phyloP scores from a whole-genome alignment of 352 stramenopile genomes.

The Globisporangium acanthophoron region DNA sequence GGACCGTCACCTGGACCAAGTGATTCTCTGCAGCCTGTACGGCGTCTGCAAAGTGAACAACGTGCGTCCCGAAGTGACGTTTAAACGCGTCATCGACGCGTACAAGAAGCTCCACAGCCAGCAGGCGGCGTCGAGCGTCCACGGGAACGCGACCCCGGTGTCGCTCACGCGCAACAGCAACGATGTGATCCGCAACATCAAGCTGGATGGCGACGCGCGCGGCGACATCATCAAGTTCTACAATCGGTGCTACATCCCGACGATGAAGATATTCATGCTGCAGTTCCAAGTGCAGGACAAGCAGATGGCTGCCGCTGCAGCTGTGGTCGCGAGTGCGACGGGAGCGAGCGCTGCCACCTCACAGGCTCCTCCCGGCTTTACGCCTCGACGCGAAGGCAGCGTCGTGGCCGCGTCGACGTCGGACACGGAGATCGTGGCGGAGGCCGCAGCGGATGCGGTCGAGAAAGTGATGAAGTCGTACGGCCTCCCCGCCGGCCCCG shows the following conservation, averaged over 20 bases:
- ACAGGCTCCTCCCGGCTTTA: constrained; percentile 32
- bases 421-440: constrained; percentile 75
- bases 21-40: constrained; percentile 82
- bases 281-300: constrained; percentile 83
- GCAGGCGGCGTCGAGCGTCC: constrained; percentile 19
- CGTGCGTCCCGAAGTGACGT: constrained; percentile 52
- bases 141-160: constrained; percentile 11
- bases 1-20: constrained; percentile 76
- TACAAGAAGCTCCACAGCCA: constrained; percentile 68
- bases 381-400: constrained; percentile 27
- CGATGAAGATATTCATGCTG: constrained; percentile 84
- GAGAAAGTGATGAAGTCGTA: constrained; percentile 58
- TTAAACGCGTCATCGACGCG: constrained; percentile 69
- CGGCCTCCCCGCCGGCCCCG: constrained; percentile 15
- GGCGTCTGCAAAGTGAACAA: constrained; percentile 84
- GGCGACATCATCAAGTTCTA: constrained; percentile 90
- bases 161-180: constrained; percentile 37
- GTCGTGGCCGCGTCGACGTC: constrained; percentile 49
- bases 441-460: constrained; percentile 62
- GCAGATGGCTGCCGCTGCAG: constrained; percentile 71
- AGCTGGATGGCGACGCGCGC: constrained; percentile 50
- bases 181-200: constrained; percentile 76
- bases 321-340: constrained; percentile 39
- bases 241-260: constrained; percentile 77
- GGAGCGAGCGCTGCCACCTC: constrained; percentile 8